These are phyloP conservation scores for Lactifluus pinguis DNA, from an alignment of 768 basidiomycete species.

Conservation along the genomic window DNA sequence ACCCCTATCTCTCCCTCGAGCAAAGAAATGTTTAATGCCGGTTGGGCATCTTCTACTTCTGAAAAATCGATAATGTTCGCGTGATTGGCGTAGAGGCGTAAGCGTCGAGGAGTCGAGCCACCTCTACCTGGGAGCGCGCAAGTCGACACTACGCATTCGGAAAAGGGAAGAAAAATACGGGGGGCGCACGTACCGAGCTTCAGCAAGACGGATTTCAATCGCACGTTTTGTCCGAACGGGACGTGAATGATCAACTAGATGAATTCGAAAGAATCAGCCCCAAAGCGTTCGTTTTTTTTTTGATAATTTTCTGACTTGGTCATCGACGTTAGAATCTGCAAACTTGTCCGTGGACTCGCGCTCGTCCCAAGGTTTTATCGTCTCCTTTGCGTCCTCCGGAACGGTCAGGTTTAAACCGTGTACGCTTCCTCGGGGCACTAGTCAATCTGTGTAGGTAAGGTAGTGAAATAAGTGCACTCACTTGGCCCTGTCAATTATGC, in stretches of 20 bases:
- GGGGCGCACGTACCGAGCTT: constrained; percentile 50
- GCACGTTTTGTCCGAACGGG: constrained; percentile 71
- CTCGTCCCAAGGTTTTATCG: constrained; percentile 79
- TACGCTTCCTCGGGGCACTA: constrained; percentile 39
- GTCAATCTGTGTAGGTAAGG: constrained; percentile 7
- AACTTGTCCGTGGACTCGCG: constrained; percentile 57
- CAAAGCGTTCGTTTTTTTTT: not conserved
- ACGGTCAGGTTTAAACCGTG: constrained; percentile 71
- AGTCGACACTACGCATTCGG: constrained; percentile 2
- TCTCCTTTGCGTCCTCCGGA: constrained; percentile 68
- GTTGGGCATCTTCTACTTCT: constrained; percentile 58
- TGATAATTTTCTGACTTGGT: constrained; percentile 48
- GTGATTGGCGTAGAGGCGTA: constrained; percentile 68
- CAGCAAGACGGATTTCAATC: constrained; percentile 62
- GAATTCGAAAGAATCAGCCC: not conserved
- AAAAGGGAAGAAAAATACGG: not conserved
- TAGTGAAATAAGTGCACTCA: constrained; percentile 10
- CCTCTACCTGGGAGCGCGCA: constrained; percentile 48
- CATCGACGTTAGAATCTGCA: constrained; percentile 76
- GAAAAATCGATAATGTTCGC: constrained; percentile 69
- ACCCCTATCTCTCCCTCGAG: constrained; percentile 60
- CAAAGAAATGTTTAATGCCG: constrained; percentile 63
- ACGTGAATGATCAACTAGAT: constrained; percentile 74
- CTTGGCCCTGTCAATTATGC: constrained; percentile 59
- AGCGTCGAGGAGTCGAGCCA: constrained; percentile 62